phyloP scores from a whole-genome alignment of 768 basidiomycete species.

The Lentinula sp. region DNA sequence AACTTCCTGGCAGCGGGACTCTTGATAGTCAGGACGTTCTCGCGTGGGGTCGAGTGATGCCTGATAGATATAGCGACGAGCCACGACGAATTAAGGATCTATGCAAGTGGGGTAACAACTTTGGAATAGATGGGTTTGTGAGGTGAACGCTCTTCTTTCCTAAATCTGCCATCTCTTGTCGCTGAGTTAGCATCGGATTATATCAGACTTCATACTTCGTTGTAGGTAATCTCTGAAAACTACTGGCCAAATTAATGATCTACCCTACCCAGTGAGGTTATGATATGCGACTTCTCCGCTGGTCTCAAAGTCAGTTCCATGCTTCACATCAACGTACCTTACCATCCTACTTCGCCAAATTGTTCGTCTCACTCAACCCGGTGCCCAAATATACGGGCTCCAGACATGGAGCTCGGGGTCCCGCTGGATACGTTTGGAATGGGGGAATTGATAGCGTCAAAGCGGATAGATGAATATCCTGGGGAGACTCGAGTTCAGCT shows the following conservation, averaged over 20 bases:
- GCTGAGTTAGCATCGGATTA: background rate
- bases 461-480: conserved; percentile 28
- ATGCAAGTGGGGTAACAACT: conserved; percentile 25
- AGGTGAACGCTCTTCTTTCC: conserved; percentile 10
- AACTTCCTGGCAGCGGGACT: conserved; percentile 24
- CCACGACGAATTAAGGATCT: conserved; percentile 18
- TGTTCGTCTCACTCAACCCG: background rate
- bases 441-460: conserved; percentile 11
- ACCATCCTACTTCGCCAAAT: background rate
- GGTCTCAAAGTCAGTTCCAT: conserved; percentile 21
- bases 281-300: conserved; percentile 25
- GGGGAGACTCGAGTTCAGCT: conserved; percentile 24
- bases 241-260: background rate
- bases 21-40: conserved; percentile 31
- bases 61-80: conserved; percentile 16
- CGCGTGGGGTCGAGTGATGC: conserved; percentile 18
- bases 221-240: background rate
- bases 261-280: conserved; percentile 22
- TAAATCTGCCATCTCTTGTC: background rate
- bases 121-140: conserved; percentile 27
- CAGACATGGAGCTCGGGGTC: conserved; percentile 2
- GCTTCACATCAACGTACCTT: conserved; percentile 7
- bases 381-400: background rate
- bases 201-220: background rate
- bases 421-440: conserved; percentile 2